Conservation (phyloP, 768 basidiomycete species). For the Boletus edulis region DNA sequence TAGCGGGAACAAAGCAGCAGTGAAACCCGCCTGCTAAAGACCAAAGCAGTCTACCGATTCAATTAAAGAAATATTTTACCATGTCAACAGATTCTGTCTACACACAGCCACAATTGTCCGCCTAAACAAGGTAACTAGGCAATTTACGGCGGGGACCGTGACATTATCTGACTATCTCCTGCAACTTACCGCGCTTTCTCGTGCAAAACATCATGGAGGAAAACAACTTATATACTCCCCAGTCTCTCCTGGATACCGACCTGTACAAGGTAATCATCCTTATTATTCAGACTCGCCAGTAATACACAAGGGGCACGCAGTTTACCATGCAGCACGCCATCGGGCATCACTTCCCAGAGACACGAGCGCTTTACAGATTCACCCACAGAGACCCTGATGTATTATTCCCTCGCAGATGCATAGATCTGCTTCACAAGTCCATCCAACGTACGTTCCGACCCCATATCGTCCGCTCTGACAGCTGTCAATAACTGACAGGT, state of each 20-base stretch:
- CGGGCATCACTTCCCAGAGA: conserved; percentile 68
- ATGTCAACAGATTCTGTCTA: too few species aligned
- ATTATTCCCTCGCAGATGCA: conserved; percentile 50
- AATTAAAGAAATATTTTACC: too few species aligned
- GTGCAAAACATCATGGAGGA: conserved; percentile 10
- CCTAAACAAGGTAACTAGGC: too few species aligned
- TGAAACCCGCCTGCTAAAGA: too few species aligned
- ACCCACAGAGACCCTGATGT: conserved; percentile 69
- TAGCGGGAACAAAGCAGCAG: too few species aligned
- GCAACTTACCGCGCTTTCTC: too few species aligned
- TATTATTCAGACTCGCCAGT: not conserved
- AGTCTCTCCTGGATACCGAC: conserved; percentile 87
- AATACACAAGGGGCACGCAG: conserved; percentile 36
- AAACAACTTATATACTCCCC: conserved; percentile 9
- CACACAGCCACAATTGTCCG: too few species aligned
- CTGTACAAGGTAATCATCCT: conserved; percentile 73
- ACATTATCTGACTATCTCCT: too few species aligned
- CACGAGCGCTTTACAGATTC: conserved; percentile 72
- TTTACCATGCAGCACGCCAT: conserved; percentile 97
- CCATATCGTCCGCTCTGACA: not conserved
- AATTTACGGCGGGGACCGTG: too few species aligned
- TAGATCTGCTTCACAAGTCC: conserved; percentile 42
- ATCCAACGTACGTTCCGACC: conserved; percentile 51
- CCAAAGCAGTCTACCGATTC: too few species aligned
- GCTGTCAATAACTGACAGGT: conserved; percentile 45